Conservation (phyloP, 1,284 basidiomycete species). For the Naganishia albida region DNA sequence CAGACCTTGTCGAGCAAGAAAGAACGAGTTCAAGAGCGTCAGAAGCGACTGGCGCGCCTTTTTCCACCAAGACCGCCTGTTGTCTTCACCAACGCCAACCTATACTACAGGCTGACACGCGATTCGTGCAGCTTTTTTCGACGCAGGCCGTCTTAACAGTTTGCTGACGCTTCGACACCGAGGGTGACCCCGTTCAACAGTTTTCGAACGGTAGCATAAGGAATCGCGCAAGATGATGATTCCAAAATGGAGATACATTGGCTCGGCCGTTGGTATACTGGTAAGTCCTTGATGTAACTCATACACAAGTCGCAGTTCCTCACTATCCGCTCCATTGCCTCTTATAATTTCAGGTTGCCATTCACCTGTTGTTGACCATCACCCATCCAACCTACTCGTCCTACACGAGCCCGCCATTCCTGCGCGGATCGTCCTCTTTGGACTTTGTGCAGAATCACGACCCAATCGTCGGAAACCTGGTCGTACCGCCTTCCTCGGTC, state of each 20-base stretch:
- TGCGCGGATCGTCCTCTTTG: conserved; percentile 17
- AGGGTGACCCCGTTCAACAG: no score
- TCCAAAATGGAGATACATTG: conserved; percentile 49
- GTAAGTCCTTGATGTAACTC: conserved; percentile 33
- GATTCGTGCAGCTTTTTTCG: no score
- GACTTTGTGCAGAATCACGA: conserved; percentile 22
- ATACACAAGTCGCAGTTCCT: not conserved
- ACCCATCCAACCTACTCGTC: conserved; percentile 48
- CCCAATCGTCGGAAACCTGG: conserved; percentile 25
- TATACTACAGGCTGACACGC: no score
- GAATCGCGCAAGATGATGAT: conserved; percentile 42
- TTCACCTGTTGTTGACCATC: conserved; percentile 49
- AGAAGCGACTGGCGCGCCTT: no score
- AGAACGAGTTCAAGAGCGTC: not conserved
- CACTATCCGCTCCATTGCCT: not conserved
- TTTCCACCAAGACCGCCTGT: no score
- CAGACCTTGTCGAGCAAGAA: no score
- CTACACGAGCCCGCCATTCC: conserved; percentile 42
- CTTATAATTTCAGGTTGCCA: conserved; percentile 36
- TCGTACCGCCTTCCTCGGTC: conserved; percentile 39
- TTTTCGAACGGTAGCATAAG: not conserved
- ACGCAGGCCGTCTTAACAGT: no score
- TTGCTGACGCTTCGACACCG: no score
- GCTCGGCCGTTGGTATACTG: conserved; percentile 42
- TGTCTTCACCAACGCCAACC: no score